phyloP scores from a whole-genome alignment of 805 yeast genomes.

The Candida loeiensis region DNA sequence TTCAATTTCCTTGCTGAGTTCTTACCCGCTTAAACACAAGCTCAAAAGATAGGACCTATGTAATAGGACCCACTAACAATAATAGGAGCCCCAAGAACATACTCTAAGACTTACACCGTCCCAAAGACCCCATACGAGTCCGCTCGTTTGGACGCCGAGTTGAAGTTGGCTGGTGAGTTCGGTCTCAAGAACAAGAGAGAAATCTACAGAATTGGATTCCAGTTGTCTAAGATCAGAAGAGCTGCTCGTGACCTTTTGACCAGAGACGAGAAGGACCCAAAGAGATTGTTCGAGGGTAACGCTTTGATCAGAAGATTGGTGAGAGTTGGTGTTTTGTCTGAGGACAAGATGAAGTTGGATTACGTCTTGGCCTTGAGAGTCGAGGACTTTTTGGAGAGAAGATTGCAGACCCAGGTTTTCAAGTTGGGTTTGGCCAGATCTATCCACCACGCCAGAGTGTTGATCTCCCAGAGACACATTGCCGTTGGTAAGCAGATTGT shows the following conservation, averaged over 20 bases:
- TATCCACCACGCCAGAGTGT: slow-evolving; percentile 99
- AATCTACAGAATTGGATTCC: slow-evolving; percentile 99
- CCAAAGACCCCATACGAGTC: slow-evolving; percentile 99
- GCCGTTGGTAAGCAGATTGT: slow-evolving; percentile 99
- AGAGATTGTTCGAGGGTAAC: slow-evolving; percentile 99
- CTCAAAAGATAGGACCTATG: slow-evolving; percentile 1
- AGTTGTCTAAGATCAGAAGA: slow-evolving; percentile 99
- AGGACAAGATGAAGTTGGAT: slow-evolving; percentile 99
- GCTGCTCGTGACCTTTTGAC: slow-evolving; percentile 99
- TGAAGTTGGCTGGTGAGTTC: slow-evolving; percentile 99
- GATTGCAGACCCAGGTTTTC: slow-evolving; percentile 99
- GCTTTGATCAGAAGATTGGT: slow-evolving; percentile 99
- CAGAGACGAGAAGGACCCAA: slow-evolving; percentile 99
- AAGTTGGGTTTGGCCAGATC: slow-evolving; percentile 99
- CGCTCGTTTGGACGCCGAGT: slow-evolving; percentile 98
- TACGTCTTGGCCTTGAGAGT: slow-evolving; percentile 96
- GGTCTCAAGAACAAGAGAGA: slow-evolving; percentile 99
- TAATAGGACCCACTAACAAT: slow-evolving; percentile 5
- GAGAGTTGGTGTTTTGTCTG: slow-evolving; percentile 96
- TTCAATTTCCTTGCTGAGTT: too few species aligned
- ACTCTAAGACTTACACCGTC: slow-evolving; percentile 99
- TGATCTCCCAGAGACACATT: slow-evolving; percentile 98
- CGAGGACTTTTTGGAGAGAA: slow-evolving; percentile 99
- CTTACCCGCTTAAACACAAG: too few species aligned
- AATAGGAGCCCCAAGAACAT: slow-evolving; percentile 95